Percentiles rank a stretch among this genome's conserved stretches.
Conservation (phyloP, 1,139 yeast genomes). For the Spathaspora sp. region DNA sequence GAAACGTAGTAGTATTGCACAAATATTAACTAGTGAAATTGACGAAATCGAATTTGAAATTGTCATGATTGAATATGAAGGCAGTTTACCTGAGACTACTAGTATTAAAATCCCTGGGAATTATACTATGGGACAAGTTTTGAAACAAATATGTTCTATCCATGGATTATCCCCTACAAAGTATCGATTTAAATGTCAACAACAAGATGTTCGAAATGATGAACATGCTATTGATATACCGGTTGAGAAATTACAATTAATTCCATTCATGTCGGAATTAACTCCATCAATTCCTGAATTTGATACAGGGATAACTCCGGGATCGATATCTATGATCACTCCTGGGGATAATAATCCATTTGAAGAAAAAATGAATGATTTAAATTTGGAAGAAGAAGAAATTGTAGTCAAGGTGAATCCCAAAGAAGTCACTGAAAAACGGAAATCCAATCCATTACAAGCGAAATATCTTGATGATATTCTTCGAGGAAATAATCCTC, state of each 20-base stretch:
- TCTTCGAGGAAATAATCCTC: constrained; percentile 32
- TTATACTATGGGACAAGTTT: constrained; percentile 30
- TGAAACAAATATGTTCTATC: constrained; percentile 32
- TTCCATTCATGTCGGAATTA: background rate
- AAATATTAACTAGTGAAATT: constrained; percentile 3
- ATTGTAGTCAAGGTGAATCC: background rate
- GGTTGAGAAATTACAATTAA: constrained; percentile 3
- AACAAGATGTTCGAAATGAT: constrained; percentile 22
- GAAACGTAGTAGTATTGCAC: constrained; percentile 13
- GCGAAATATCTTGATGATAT: constrained; percentile 38
- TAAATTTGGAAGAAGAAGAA: constrained; percentile 10
- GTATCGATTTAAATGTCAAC: constrained; percentile 13
- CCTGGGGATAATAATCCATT: constrained; percentile 21
- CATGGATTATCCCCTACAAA: constrained; percentile 27
- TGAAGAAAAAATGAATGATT: constrained; percentile 20
- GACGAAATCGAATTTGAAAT: constrained; percentile 11
- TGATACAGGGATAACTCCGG: constrained; percentile 28
- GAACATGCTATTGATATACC: constrained; percentile 24
- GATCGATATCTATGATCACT: constrained; percentile 24
- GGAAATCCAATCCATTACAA: constrained; percentile 4
- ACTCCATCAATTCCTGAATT: constrained; percentile 9
- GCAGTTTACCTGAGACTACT: constrained; percentile 9
- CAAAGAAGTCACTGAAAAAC: background rate
- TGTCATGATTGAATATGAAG: constrained; percentile 12
- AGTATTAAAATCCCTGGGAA: constrained; percentile 11